A percentile compares a stretch with the other conserved stretches of the same genome.
These are phyloP conservation scores for Pseudogymnoascus verrucosus DNA, from an alignment of 2,329 filamentous ascomycete genomes.

Conservation along the genomic window DNA sequence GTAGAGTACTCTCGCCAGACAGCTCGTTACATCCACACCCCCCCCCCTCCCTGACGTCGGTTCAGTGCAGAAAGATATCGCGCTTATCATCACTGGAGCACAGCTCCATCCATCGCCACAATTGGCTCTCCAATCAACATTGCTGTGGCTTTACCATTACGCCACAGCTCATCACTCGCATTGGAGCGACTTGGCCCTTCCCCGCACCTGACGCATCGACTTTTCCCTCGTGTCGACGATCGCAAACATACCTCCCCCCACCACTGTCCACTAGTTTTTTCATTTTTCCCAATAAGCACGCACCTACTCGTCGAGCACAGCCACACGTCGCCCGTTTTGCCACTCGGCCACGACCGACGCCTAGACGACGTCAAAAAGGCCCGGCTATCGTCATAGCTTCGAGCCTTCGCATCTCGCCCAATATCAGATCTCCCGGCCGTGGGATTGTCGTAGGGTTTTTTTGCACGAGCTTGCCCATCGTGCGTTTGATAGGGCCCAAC, in stretches of 20 bases:
- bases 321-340: neutral
- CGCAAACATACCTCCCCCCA: neutral
- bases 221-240: neutral
- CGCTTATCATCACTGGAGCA: neutral
- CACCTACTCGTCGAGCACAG: neutral
- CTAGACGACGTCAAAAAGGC: neutral
- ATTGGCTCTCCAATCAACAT: neutral
- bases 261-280: neutral
- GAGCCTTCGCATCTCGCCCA: neutral
- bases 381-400: neutral
- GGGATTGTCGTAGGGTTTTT: neutral
- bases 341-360: neutral
- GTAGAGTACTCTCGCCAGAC: neutral
- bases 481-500: neutral
- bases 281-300: slow-evolving; percentile 1
- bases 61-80: neutral
- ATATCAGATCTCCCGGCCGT: neutral
- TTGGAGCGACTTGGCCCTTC: neutral
- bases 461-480: neutral
- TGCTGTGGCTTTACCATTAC: neutral
- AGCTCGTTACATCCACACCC: neutral
- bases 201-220: neutral
- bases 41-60: neutral
- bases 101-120: neutral
- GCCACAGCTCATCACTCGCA: neutral